Percentiles rank a stretch among this genome's conserved stretches.
Conservation (phyloP, 2,329 filamentous ascomycete species). For the Sporothrix pallida region DNA sequence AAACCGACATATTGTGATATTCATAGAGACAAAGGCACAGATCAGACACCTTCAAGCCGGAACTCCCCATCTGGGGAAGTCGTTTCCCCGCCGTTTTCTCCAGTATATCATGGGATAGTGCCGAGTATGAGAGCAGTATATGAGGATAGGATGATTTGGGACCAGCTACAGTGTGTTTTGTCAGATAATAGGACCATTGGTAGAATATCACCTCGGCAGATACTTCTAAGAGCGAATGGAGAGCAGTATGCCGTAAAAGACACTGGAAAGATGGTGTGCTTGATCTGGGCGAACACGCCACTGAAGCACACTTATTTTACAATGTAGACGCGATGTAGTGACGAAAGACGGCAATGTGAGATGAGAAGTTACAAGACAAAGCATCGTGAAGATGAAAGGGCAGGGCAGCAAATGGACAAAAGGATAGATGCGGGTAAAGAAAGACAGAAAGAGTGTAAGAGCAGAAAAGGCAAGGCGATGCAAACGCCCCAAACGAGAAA, state of each 20-base stretch:
- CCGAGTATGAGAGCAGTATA: neutral
- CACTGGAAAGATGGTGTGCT: slow-evolving; percentile 24
- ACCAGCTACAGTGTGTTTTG: too few relatives aligned
- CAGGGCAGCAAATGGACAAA: neutral
- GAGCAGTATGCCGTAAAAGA: too few relatives aligned
- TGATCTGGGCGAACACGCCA: slow-evolving; percentile 25
- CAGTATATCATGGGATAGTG: neutral
- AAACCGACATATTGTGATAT: neutral
- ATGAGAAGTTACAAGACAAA: neutral
- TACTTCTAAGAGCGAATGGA: neutral
- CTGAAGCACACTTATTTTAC: neutral
- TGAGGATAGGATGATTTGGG: too few relatives aligned
- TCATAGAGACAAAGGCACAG: too few relatives aligned
- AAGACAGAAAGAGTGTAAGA: too few relatives aligned
- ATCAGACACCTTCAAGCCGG: neutral
- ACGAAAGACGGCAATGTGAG: neutral
- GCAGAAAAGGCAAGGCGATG: neutral
- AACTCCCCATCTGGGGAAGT: slow-evolving; percentile 4
- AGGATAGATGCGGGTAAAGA: slow-evolving; percentile 10
- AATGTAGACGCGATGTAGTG: neutral
- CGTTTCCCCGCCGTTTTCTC: neutral
- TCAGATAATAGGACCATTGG: too few relatives aligned
- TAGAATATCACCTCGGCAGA: neutral
- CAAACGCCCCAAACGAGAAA: slow-evolving; percentile 18
- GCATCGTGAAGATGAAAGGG: too few relatives aligned